These are phyloP conservation scores for Psilocybe cubensis DNA, from an alignment of 768 basidiomycete species.

Conservation along the genomic window DNA sequence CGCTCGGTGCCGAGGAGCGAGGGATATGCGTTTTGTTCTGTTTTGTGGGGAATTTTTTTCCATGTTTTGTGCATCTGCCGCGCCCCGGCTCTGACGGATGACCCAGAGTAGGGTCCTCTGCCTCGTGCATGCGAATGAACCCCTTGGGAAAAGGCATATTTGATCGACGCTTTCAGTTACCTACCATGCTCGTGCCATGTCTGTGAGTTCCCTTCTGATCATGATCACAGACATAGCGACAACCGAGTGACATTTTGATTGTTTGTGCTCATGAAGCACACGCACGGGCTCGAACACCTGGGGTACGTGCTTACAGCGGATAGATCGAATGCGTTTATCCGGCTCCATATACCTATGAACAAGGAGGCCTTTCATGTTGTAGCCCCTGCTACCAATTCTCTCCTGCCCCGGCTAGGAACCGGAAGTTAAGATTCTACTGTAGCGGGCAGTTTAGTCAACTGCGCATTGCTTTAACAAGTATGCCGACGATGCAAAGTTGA, in stretches of 20 bases:
- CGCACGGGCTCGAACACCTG: background rate
- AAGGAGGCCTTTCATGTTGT: background rate
- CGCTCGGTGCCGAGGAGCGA: conserved; percentile 22
- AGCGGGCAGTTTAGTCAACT: background rate
- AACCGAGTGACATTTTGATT: conserved; percentile 4
- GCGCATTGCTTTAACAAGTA: background rate
- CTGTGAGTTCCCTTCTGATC: conserved; percentile 5
- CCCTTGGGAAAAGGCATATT: background rate
- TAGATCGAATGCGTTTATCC: background rate
- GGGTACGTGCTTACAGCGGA: background rate
- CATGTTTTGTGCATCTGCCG: background rate
- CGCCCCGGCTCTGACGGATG: conserved; percentile 14
- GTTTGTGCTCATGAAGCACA: background rate
- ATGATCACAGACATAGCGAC: conserved; percentile 5
- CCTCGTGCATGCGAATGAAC: conserved; percentile 1
- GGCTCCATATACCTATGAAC: background rate
- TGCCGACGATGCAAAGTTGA: too few relatives aligned
- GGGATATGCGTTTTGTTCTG: background rate
- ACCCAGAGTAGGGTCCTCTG: conserved; percentile 16
- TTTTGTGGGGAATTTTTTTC: background rate
- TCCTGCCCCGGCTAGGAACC: background rate
- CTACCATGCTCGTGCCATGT: conserved; percentile 7
- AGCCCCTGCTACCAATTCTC: too few relatives aligned
- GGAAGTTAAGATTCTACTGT: background rate
- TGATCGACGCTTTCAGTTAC: conserved; percentile 13